These are phyloP conservation scores for Russula griseocarnosa DNA, from an alignment of 768 basidiomycete genomes.

Conservation along the genomic window DNA sequence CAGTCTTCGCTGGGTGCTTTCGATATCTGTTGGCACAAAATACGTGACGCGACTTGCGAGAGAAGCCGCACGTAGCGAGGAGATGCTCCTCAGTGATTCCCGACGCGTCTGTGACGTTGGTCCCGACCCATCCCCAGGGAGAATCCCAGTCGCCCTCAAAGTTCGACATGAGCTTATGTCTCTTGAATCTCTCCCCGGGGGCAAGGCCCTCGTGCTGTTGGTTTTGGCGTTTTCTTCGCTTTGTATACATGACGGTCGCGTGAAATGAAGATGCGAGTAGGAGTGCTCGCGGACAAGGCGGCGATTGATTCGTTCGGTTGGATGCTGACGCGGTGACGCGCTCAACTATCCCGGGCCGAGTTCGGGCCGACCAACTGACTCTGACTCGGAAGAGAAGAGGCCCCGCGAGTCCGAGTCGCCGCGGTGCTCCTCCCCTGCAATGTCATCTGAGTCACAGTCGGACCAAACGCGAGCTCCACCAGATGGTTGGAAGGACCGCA, in stretches of 20 bases:
- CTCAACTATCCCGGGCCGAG: slow-evolving; percentile 10
- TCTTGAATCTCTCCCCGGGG: slow-evolving; percentile 61
- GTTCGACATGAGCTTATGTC: slow-evolving; percentile 46
- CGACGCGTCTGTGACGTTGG: slow-evolving; percentile 51
- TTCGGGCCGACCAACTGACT: not conserved
- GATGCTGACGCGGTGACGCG: slow-evolving; percentile 10
- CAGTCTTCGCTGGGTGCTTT: slow-evolving; percentile 27
- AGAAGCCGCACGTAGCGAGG: slow-evolving; percentile 64
- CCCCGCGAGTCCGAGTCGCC: not conserved
- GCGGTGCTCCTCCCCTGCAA: not conserved
- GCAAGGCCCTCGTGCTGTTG: slow-evolving; percentile 47
- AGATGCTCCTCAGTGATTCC: slow-evolving; percentile 67
- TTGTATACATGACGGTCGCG: slow-evolving; percentile 45
- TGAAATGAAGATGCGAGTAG: slow-evolving; percentile 13
- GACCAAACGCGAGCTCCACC: not conserved
- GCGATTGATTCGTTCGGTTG: slow-evolving; percentile 11
- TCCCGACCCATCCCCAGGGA: slow-evolving; percentile 80
- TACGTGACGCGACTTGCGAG: slow-evolving; percentile 44
- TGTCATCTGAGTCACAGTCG: slow-evolving; percentile 5
- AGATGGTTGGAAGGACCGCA: slow-evolving; percentile 2
- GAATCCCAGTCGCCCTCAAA: slow-evolving; percentile 33
- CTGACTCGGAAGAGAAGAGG: too few species aligned
- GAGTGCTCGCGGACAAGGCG: not conserved
- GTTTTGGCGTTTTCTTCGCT: slow-evolving; percentile 55
- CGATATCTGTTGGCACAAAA: slow-evolving; percentile 60